Base-by-base conservation (phyloP, 2,329 filamentous ascomycete genomes). In the Penicillium sp. region DNA sequence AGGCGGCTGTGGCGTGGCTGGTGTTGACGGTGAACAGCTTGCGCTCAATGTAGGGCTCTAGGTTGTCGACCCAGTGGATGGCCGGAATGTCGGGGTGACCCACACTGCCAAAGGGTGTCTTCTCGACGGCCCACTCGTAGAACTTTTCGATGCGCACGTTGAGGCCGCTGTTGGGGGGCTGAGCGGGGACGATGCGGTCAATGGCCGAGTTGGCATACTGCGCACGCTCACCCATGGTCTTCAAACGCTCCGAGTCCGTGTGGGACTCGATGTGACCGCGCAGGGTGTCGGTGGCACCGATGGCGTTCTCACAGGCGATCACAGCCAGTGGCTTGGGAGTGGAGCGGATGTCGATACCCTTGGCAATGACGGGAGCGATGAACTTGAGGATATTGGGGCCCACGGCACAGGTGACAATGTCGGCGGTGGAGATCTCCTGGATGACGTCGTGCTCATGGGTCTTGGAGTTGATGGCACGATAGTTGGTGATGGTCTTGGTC, bases 11-110 rank as follows among this genome's bases (percentile, higher is more conserved):
- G 51, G 93, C 93, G 68, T 98, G 93, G 47, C 90, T 87, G 24
- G 93, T 98, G 81, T 98, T 98, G 80, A 98, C 91, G 24, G 93
- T 98, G 79, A 90, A 98, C 56, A 98, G 84, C 81, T 98, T 98
- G 72, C 93, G 90, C 83, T 98, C 93, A 64, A 98, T 97, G 76
- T 91, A 98, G 49, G 93, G 93, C 66, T 84, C 80, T 28, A 98
- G 82, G 73, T 97, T 80, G 56, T 89, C 83, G 50, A 97, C 93
- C 83, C 88, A 96, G 75, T 95, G 87, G 67, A 97, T 85, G 51
- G 90, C 91, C 57, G 93, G 72, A 64, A 98, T 91, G 13, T 81
- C 73, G 5, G 90, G 90, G 59, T 81, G 79, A 46, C 78, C 77
- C 53, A 79, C 74, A 54, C 84, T 81, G 55, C 84, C 78, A 71